Evolutionary conservation across 2,329 filamentous ascomycete genomes (phyloP).

Genomic region (Hypoxylon sp.): DNA sequence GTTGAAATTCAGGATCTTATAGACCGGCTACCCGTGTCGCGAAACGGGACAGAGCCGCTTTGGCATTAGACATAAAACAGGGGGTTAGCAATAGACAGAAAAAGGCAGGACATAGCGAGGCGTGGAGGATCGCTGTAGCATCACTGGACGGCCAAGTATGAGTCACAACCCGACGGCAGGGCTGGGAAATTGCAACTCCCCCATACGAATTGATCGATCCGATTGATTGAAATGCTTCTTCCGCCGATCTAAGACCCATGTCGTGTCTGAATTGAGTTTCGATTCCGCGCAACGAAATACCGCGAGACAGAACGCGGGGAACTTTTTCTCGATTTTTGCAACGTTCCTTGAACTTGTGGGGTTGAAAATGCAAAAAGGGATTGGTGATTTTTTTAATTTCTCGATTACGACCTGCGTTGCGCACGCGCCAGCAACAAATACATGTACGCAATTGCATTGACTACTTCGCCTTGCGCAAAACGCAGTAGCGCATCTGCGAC

Average conservation of each 20-base stretch:
- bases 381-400: conserved; percentile 10
- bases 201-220: conserved; percentile 39
- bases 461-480: conserved; percentile 16
- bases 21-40: conserved; percentile 18
- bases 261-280: conserved; percentile 32
- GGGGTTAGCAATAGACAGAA: conserved; percentile 1
- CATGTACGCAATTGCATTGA: conserved; percentile 20
- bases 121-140: conserved; percentile 2
- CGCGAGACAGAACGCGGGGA: conserved; percentile 24
- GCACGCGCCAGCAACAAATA: conserved; percentile 24
- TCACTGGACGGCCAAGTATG: conserved; percentile 36
- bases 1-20: conserved; percentile 15
- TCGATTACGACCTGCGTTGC: conserved; percentile 31
- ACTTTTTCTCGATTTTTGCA: conserved; percentile 23
- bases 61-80: conserved; percentile 16
- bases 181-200: conserved; percentile 27
- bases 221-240: conserved; percentile 34
- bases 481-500: conserved; percentile 7
- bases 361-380: conserved; percentile 22
- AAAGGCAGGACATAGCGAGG: conserved; percentile 37
- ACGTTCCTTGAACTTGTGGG: conserved; percentile 34
- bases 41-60: conserved; percentile 28
- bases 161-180: conserved; percentile 44
- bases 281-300: conserved; percentile 27
- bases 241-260: conserved; percentile 25